Base-by-base conservation (phyloP, 805 yeast genomes). In the Barnettozyma pratensis region DNA sequence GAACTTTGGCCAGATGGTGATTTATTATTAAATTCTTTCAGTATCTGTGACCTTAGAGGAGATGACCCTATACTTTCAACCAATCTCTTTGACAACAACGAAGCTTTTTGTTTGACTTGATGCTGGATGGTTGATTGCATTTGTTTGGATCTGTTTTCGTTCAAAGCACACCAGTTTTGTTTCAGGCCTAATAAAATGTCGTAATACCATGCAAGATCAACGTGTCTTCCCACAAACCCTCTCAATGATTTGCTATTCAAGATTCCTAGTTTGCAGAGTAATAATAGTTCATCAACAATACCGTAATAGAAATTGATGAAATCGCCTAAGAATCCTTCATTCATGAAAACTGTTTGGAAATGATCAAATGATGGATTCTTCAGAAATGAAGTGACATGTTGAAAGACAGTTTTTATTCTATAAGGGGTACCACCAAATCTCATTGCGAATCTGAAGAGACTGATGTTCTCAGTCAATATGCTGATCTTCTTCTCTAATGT, bases 351-450 rank as follows among this genome's bases (percentile, higher is more conserved):
- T 26, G 58, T 52, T 12, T 58, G 46, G 25, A 72, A 51, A 12
- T 44, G 34, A 29, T 56, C 46, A 40, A 56, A n/a, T 48, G 42
- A 45, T 45, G 62, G 43, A 30, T 45, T 43, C 3, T 57, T 40
- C 10, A 63, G 37, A 14, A 66, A 58, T 1, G 51, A 44, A 1
- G 44, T 49, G 0, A 79, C 10, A 51, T 73, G 74, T 19, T 53
- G 54, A 31, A 61, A 43, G 14, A 78, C 53, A 28, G 68, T 62
- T 36, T 74, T 59, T 3, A 80, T 39, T 53, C 83, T 71, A 63
- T 82, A 80, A 2, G 89, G 89, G 6, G 85, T 73, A 41, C 81
- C 78, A 38, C 91, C 92, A 51, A 83, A 83, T 55, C 92, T 73
- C 54, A 85, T 65, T 46, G 81, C 73, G 59, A 83, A 88, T 64